These are phyloP conservation scores for Quercus variabilis DNA, from an alignment of 306 rosid genomes.

Conservation along the genomic window DNA sequence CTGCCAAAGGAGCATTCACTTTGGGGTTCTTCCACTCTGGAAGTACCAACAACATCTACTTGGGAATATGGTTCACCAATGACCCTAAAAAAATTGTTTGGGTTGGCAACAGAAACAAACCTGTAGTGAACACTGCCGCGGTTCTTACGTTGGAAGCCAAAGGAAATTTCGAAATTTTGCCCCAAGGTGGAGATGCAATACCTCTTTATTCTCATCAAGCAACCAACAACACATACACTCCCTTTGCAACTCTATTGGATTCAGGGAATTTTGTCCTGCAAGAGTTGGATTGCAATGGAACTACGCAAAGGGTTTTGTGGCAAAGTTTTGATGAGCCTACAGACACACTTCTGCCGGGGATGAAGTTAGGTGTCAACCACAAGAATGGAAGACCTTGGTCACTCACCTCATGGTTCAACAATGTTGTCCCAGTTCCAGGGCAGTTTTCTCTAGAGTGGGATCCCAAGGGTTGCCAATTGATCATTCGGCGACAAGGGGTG, in stretches of 20 bases:
- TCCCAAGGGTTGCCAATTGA: background rate
- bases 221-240: background rate
- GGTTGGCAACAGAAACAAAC: background rate
- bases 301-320: conserved; percentile 2
- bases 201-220: background rate
- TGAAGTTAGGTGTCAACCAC: background rate
- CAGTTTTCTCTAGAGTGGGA: conserved; percentile 5
- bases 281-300: background rate
- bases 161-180: background rate
- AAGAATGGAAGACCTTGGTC: background rate
- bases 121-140: background rate
- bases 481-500: background rate
- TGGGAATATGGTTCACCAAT: too few relatives aligned
- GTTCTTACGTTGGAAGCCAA: background rate
- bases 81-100: background rate
- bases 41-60: too few relatives aligned
- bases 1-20: too few relatives aligned
- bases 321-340: conserved; percentile 13
- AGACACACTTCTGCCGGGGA: conserved; percentile 2
- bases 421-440: background rate
- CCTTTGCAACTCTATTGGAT: background rate
- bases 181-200: background rate
- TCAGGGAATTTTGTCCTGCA: background rate
- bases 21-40: too few relatives aligned
- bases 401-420: background rate